Evolutionary conservation across 768 basidiomycete species (phyloP).

Genomic region (Filobasidium wieringae): DNA sequence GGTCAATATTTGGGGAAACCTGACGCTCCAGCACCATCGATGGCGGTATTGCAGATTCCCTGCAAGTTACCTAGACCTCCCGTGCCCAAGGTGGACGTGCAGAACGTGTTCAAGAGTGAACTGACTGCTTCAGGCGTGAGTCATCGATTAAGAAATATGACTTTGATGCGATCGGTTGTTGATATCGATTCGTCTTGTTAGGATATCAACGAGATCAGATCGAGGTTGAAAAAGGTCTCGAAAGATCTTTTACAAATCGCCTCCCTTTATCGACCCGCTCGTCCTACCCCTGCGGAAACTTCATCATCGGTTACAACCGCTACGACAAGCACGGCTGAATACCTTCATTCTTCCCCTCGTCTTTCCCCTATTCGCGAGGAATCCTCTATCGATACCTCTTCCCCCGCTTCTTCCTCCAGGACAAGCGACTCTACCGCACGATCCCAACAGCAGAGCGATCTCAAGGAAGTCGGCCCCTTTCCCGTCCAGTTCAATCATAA

Average conservation of each 20-base stretch:
- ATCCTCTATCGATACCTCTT: not conserved
- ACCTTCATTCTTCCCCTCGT: not conserved
- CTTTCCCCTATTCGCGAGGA: not conserved
- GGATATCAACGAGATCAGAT: not conserved
- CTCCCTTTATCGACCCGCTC: conserved; percentile 6
- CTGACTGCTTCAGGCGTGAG: not conserved
- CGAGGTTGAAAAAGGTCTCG: not conserved
- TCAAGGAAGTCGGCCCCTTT: not conserved
- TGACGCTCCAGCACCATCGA: not conserved
- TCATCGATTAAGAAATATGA: not conserved
- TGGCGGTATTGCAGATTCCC: not conserved
- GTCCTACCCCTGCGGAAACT: not conserved
- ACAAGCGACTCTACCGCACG: not conserved
- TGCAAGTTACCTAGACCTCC: not conserved
- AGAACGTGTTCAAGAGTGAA: not conserved
- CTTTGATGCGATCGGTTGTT: too few species aligned
- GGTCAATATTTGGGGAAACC: too few species aligned
- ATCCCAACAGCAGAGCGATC: too few species aligned
- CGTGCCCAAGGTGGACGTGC: not conserved
- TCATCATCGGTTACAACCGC: not conserved
- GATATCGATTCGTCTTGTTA: not conserved
- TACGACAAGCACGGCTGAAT: not conserved
- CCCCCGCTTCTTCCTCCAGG: not conserved
- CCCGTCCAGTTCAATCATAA: not conserved
- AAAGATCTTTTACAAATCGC: not conserved